These are phyloP conservation scores for Aureobasidium namibiae DNA, from an alignment of 2,329 filamentous ascomycete species.

Conservation along the genomic window DNA sequence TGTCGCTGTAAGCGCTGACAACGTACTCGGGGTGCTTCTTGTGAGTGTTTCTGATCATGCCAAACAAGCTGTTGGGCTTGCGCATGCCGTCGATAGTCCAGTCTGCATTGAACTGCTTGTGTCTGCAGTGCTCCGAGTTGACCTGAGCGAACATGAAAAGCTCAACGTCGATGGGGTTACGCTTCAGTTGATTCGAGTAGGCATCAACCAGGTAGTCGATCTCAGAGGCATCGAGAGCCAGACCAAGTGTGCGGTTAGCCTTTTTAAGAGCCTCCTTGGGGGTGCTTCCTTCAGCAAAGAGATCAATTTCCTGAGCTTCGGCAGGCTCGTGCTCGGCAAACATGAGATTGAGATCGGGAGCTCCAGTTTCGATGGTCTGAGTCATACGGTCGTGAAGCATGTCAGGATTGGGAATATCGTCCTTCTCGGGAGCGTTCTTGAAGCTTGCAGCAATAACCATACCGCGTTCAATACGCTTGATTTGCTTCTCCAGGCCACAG, in stretches of 20 bases:
- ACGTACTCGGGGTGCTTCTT: constrained; percentile 66
- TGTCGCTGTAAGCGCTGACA: constrained; percentile 95
- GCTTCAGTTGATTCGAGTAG: constrained; percentile 57
- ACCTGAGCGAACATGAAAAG: constrained; percentile 99
- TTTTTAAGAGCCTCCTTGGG: constrained; percentile 67
- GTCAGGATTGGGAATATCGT: constrained; percentile 55
- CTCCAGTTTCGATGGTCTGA: constrained; percentile 60
- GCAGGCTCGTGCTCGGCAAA: constrained; percentile 62
- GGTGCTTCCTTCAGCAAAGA: constrained; percentile 45
- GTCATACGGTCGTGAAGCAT: constrained; percentile 92
- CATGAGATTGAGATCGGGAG: constrained; percentile 65
- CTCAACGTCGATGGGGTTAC: constrained; percentile 78
- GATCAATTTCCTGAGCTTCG: constrained; percentile 31
- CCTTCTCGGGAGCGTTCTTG: constrained; percentile 40
- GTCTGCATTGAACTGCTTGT: constrained; percentile 92
- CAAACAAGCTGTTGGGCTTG: constrained; percentile 76
- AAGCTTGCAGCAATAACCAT: constrained; percentile 63
- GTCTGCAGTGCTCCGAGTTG: constrained; percentile 87
- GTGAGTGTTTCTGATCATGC: constrained; percentile 96
- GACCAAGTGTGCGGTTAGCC: constrained; percentile 75
- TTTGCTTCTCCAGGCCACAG: constrained; percentile 66
- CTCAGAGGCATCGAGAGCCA: constrained; percentile 80
- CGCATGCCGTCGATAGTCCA: constrained; percentile 87
- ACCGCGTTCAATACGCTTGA: constrained; percentile 78
- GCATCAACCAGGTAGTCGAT: constrained; percentile 90